These are phyloP conservation scores for Mitragyna speciosa DNA, from an alignment of 257 asterid genomes.

Conservation along the genomic window DNA sequence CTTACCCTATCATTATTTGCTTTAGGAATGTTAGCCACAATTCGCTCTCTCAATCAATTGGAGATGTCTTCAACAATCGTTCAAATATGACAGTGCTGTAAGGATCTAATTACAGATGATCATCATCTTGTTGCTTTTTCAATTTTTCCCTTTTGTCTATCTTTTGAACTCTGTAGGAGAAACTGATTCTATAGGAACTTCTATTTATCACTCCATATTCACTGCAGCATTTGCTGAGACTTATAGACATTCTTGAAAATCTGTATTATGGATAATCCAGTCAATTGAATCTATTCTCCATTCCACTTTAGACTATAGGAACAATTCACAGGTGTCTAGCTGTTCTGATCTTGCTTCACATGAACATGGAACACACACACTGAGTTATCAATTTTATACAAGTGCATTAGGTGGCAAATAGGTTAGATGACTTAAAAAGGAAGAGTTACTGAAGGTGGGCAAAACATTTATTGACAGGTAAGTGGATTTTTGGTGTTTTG, in stretches of 20 bases:
- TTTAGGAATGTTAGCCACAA: slow-evolving; percentile 81
- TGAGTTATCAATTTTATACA: not conserved
- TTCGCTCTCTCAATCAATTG: slow-evolving; percentile 63
- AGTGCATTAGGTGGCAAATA: not conserved
- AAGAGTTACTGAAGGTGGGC: no score
- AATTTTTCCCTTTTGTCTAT: not conserved
- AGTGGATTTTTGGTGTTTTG: not conserved
- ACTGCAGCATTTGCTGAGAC: not conserved
- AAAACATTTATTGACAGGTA: no score
- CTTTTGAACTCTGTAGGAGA: not conserved
- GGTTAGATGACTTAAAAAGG: not conserved
- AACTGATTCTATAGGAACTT: not conserved
- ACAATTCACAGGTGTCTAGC: no score
- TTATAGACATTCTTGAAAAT: not conserved
- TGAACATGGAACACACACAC: no score
- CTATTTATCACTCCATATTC: not conserved
- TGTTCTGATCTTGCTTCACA: no score
- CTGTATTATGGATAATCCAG: not conserved
- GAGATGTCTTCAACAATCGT: slow-evolving; percentile 79
- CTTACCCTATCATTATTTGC: slow-evolving; percentile 25
- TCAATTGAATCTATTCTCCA: not conserved
- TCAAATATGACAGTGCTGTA: slow-evolving; percentile 64
- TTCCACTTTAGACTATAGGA: not conserved
- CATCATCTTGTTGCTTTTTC: slow-evolving; percentile 10
- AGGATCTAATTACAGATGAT: slow-evolving; percentile 30